Base-by-base conservation (phyloP, 78 protist genomes). In the Diacronema lutheri region DNA sequence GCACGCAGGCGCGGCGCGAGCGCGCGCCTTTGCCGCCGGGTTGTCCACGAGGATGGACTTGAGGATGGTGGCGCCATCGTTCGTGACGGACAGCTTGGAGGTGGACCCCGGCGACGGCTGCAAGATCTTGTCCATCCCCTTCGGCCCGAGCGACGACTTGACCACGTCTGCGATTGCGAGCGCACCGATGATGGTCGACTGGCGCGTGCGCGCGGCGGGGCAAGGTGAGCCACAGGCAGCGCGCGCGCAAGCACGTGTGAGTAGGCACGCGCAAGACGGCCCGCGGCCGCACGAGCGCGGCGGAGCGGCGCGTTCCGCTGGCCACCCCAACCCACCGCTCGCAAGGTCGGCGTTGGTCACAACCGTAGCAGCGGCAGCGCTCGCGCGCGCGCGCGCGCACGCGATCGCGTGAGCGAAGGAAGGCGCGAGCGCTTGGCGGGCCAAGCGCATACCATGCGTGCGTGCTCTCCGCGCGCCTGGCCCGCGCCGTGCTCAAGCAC, bases 41-140 rank as follows among this genome's bases (percentile, higher is more conserved):
- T 96, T 61, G 90, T 97, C 99, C 33, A 97, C 61, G 65, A 76
- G 81, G 35, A 97, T 87, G 38, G 80, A 62, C 91, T 94, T 95
- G 66, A 99, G 89, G 41, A 99, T 99, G 35, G 99, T 99, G 25
- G 99, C 99, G 41, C 99, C 99, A 86, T 98, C 99, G 91, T 99
- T 98, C 25, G 99, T 98, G 33, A 98, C 93, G 35, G 90, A 68
- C 29, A 93, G 40, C 3, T 44, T 3, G 50, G 3, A 9, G 1
- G 44, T 16, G 25, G 65, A 64, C 61, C 87, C 57, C 11, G 74
- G 71, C 0, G 81, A 29, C 7, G 25, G 4, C 81, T 92, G 95
- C 14, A 98, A 91, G 69, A 98, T 98, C 93, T 98, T 98, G 90
- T 98, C 99, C 99, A 98, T 98, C 16, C 99, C 99, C 90, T 97